Evolutionary conservation across 768 basidiomycete genomes (phyloP), one percentile per base, ranked within the genome.

Genomic region (Boletus speciosus): DNA sequence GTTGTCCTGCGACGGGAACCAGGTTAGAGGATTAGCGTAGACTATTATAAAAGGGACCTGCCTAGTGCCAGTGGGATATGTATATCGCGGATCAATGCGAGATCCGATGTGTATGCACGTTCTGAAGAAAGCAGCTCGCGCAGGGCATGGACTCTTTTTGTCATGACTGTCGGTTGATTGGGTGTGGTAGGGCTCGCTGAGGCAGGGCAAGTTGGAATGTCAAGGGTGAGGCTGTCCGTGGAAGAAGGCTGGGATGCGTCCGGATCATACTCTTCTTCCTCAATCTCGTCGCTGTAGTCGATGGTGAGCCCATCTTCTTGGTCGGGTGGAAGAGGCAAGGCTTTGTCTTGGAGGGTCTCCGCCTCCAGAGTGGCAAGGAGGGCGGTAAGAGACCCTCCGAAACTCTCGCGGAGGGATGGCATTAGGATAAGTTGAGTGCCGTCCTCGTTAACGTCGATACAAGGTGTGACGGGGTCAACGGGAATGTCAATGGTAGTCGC

Each of bases 11-110:
- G 43, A 38, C 41, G 49, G n/a, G 50, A 45, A 47, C 5, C 49
- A 45, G 2, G 49, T 61, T 32, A 58, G 60, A 49, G 52, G 49
- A 53, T 47, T 35, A 55, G 55, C 51, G 47, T 19, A 25, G 34
- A 5, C 10, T 5, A 35, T 5, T n/a, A 50, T 41, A 35, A 57
- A 48, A 49, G 58, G 12, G 38, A 76, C 79, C 57, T 72, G 82
- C 90, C 90, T 62, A 86, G 74, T 43, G 90, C 90, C 49, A 90
- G 71, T 6, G 89, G 89, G 38, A 92, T 84, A 61, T 93, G 85
- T 25, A 92, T 78, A 56, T 88, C 85, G 49, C 85, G 78, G 57
- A 93, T 83, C 50, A 92, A 74, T 15, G 85, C 85, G 27, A 93
- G 76, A 75, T 93, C 91, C n/a, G 83, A 84, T 12, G 90, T 85